Base-by-base conservation (phyloP, 805 yeast genomes). In the Hanseniaspora mollemarum region DNA sequence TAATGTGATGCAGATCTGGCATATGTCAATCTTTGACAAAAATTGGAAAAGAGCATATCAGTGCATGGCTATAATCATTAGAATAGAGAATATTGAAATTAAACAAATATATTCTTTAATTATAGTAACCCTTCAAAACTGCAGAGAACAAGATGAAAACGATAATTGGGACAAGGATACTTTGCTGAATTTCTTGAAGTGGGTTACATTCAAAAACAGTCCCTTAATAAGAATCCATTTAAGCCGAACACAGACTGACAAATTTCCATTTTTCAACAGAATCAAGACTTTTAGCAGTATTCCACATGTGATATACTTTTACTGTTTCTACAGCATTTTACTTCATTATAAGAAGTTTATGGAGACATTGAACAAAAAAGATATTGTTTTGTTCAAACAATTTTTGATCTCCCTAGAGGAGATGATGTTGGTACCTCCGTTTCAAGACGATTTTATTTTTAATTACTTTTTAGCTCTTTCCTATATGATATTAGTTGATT, bases 71-170 rank as follows among this genome's bases (percentile, higher is more conserved):
- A 49, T 76, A 1, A 59, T 83, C 21, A 59, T 78, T 2, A 61
- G 81, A 46, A 56, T 74, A 0, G 74, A 74, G 1, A 61, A 61
- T 1, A 69, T 76, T 10, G 85, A 82, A 59, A 60, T 80, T 5
- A 66, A 78, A 49, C 63, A 73, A 2, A 59, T 81, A 10, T 83
- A 88, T 88, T 75, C 82, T 0, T 33, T 80, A 0, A 87, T 83
- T 0, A 61, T 77, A 4, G 80, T 77, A 53, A 75, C 81, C 4
- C 58, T 81, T 21, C 58, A 59, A 29, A 55, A 59, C 22, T 25
- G 25, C 24, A 25, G 49, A 16, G 29, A 24, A 12, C 18, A 21
- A 5, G 13, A n/a, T 22, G 19, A 42, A n/a, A 10, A 22, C 4
- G 33, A 40, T 10, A 36, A 16, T 12, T 22, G 39, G 9, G 28